These are phyloP conservation scores for Epichloe uncinata DNA, from an alignment of 2,329 filamentous ascomycete genomes.

Conservation along the genomic window DNA sequence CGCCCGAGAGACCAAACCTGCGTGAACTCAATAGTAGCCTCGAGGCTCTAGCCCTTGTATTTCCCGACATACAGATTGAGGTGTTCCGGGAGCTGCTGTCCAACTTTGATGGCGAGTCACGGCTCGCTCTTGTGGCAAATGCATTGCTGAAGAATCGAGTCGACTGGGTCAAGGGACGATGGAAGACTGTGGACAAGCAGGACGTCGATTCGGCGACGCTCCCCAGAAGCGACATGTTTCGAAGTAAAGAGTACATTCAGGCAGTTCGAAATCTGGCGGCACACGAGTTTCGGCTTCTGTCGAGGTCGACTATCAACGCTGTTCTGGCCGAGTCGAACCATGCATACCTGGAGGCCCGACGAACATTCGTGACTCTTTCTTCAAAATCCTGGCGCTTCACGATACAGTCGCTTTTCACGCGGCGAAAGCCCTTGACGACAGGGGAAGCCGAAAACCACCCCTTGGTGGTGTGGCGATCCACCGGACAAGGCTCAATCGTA, in stretches of 20 bases:
- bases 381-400: conserved; percentile 68
- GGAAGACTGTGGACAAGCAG: conserved; percentile 32
- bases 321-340: conserved; percentile 73
- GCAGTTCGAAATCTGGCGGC: conserved; percentile 56
- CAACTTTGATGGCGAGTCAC: conserved; percentile 62
- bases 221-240: conserved; percentile 50
- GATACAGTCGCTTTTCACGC: conserved; percentile 55
- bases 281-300: conserved; percentile 63
- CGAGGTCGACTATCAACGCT: conserved; percentile 60
- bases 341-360: conserved; percentile 59
- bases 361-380: conserved; percentile 54
- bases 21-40: conserved; percentile 58
- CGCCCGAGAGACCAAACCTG: conserved; percentile 46
- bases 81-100: conserved; percentile 72
- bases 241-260: conserved; percentile 51
- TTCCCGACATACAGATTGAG: conserved; percentile 69
- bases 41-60: conserved; percentile 54
- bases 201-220: conserved; percentile 25
- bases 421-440: conserved; percentile 43
- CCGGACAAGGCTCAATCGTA: conserved; percentile 39
- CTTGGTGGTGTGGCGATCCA: conserved; percentile 47
- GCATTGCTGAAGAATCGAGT: conserved; percentile 59
- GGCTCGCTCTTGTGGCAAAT: conserved; percentile 65
- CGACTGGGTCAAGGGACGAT: conserved; percentile 58
- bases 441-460: conserved; percentile 46